Conservation (phyloP, 345 rosid genomes). For the Erodium maritimum region DNA sequence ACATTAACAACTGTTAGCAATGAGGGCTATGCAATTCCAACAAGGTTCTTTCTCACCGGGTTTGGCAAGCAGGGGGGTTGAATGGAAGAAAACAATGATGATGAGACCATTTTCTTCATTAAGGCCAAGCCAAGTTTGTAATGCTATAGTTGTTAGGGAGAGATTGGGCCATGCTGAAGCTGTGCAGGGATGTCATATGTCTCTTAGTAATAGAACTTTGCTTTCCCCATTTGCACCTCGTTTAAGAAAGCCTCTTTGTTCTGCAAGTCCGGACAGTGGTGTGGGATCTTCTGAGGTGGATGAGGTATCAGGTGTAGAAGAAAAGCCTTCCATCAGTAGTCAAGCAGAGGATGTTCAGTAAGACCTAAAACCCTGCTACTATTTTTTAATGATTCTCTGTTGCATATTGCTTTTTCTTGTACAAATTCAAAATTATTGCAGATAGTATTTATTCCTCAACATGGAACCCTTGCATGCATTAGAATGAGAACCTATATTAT, state of each 20-base stretch:
- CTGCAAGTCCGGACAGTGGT: constrained; percentile 29
- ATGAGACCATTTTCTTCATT: constrained; percentile 11
- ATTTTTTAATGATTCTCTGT: not conserved
- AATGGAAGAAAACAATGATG: constrained; percentile 11
- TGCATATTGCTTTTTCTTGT: not conserved
- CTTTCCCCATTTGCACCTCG: constrained; percentile 20
- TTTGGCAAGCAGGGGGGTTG: constrained; percentile 18
- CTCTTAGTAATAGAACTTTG: constrained; percentile 12
- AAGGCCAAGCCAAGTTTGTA: constrained; percentile 11
- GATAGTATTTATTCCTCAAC: no score
- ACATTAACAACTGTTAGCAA: constrained; percentile 6
- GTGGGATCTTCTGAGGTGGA: constrained; percentile 26
- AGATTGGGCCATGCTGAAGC: constrained; percentile 15
- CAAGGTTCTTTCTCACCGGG: constrained; percentile 23
- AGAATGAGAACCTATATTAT: not conserved
- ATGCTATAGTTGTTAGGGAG: constrained; percentile 5
- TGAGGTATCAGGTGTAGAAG: constrained; percentile 13
- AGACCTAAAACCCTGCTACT: not conserved
- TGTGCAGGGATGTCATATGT: constrained; percentile 8
- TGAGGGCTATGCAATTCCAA: constrained; percentile 31
- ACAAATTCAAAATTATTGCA: not conserved
- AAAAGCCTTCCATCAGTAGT: constrained; percentile 17
- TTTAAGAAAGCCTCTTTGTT: constrained; percentile 19
- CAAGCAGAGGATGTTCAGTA: constrained; percentile 14
- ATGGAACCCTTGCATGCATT: no score